Base-by-base conservation (phyloP, 1,284 basidiomycete genomes). In the Lentinula novae-zelandiae region DNA sequence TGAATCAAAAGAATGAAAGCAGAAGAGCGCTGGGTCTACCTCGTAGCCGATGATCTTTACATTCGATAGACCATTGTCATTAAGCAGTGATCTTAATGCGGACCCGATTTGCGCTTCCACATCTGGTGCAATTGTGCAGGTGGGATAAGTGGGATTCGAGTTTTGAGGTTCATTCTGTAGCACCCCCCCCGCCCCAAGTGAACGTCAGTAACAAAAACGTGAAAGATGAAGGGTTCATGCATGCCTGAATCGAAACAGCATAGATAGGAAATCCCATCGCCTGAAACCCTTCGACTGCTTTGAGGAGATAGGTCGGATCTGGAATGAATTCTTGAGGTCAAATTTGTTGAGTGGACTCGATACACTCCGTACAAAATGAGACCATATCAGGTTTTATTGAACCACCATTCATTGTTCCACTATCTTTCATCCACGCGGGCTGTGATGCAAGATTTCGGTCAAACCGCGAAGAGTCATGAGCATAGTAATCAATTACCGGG, bases 381-480 rank as follows among this genome's bases (percentile, higher is more conserved):
- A 67, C 44, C 50, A 66, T 61, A 34, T 60, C 62, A 17, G 69
- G 63, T 15, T 61, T 62, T 17, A 75, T 54, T 3, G 65, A 64
- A 2, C 74, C 73, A 5, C 74, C 73, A 51, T 68, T 66, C 70
- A 76, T 73, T 5, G 67, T 67, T 1, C 66, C 67, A 22, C 61
- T 65, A 6, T 63, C 60, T 59, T 75, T 76, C 74, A 76, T 76
- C 74, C 74, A 76, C 27, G 65, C 73, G 2, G 74, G 73, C 66
- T 65, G 42, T 15, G 4, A 49, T 22, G 13, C 2, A n/a, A 9
- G 3, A 44, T 13, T 44, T 13, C 4, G 27, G 27, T 44, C 34
- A 31, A 53, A 38, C 20, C 17, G 54, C 9, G 6, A 20, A 2
- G 27, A 17, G 42, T 13, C 33, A 51, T 36, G 61, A 52, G 15